Evolutionary conservation across 768 basidiomycete genomes (phyloP), one percentile per base, ranked within the genome.

Genomic region (Terana coerulea): DNA sequence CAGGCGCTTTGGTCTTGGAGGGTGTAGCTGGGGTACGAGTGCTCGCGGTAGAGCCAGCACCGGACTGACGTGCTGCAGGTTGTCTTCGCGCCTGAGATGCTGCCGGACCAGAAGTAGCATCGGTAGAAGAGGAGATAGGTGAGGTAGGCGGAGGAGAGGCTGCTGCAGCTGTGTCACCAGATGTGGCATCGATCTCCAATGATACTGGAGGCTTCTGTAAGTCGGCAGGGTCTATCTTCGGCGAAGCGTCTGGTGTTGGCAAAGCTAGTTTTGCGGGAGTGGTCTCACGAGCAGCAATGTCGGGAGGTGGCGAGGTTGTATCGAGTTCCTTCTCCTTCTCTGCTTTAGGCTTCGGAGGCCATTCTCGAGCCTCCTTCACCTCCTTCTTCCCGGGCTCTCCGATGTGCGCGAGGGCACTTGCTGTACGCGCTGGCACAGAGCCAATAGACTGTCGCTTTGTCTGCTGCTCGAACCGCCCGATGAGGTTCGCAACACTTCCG

Each of bases 401-500:
- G 48, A 70, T 71, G 58, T 88, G 80, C 25, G 86, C 85, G 17
- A 76, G 69, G 53, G 81, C 84, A 58, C 83, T 88, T n/a, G 79
- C 75, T 58, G 83, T 84, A 53, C 86, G 78, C 14, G 80, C 74
- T 24, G 76, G 63, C 15, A 58, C 46, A 25, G 61, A 60, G 25
- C 75, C 54, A 9, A 71, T 59, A 3, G 81, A 69, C 59, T 80
- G 77, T 44, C 81, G 80, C 65, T 88, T 91, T 50, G 76, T 83
- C 70, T 88, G 84, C 60, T 80, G 87, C 67, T 93, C 91, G 59
- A 93, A 93, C 52, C 86, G 80, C 46, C 91, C 91, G 62, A 93
- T 93, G 70, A 93, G 84, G 65, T 91, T 93, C 57, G 91, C 91
- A 42, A 93, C 91, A 61, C 86, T 89, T 65, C 80, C 81, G 53